Base-by-base conservation (phyloP, 495 filamentous ascomycete genomes). In the Penicillium verhagenii region DNA sequence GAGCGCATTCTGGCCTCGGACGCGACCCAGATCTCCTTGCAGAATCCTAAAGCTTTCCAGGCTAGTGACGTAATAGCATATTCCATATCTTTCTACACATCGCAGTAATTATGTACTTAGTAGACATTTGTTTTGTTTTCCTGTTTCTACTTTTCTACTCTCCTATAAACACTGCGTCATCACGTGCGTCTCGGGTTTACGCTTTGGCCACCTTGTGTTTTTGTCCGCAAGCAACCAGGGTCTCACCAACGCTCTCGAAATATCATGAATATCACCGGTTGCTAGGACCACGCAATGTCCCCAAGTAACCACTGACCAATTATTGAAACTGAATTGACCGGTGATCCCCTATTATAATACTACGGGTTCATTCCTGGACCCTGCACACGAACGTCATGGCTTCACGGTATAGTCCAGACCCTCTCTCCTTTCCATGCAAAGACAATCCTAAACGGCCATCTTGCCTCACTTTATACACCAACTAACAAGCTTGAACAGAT, bases 401-500 rank as follows among this genome's bases (percentile, higher is more conserved):
- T 57, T 69, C 66, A 65, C 66, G 66, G 66, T 69, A 69, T 58
- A 46, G 52, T 62, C 28, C 39, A 10, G 21, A 20, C 6, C 26
- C 28, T 43, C 28, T 43, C 40, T 62, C 35, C 54, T 54, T 33
- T 53, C 39, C 50, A 37, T 35, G 13, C 28, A 7, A 24, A 24
- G 39, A 20, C 26, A 11, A 21, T 21, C 3, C 38, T 2, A 21
- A 46, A 46, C 8, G 14, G 33, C 0, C 13, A 16, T 28, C 6
- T 25, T 2, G 7, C n/a, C 2, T 2, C 9, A 0, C 23, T n/a
- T 5, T 25, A 2, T 11, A 46, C 10, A 14, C 24, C 25, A 31
- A 25, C 44, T 47, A 35, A 29, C 11, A 33, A 6, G 16, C 21
- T n/a, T 6, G 19, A 48, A 20, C 53, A 86, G 85, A 74, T 86